Base-by-base conservation (phyloP, 208 protist species). In the Lotmaria passim region DNA sequence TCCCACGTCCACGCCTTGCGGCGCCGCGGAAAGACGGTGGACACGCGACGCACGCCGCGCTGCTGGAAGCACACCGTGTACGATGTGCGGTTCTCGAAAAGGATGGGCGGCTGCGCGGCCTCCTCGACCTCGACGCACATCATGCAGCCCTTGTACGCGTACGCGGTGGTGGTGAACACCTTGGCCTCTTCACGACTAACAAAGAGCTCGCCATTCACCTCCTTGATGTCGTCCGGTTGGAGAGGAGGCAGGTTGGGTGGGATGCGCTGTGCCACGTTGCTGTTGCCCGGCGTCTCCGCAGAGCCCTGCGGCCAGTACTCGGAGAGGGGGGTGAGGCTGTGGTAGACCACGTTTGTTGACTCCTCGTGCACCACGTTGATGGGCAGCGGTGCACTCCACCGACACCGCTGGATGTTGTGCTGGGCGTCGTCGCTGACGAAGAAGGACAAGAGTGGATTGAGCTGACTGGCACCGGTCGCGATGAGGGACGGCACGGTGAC, bases 71-170 rank as follows among this genome's bases (percentile, higher is more conserved):
- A 78, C 21, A 90, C 56, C 28, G 78, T 81, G 63, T 72, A 92
- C 19, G 73, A 59, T 0, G 86, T 89, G 46, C 89, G 83, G 62
- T 94, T 94, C 56, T 94, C 89, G 38, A 94, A 57, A n/a, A 89
- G 73, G 66, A 87, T 78, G 19, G 89, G 89, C 19, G 89, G 85
- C 41, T 67, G 67, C 31, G 64, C 36, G 10, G 82, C 79, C n/a
- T 78, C 76, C 17, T 73, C 75, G 23, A 94, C 26, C 12, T 85
- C 79, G 33, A 90, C 80, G 44, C 81, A 90, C 51, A 86, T 80
- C 46, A 86, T 77, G 41, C 78, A 73, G 69, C 82, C 47, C 43
- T 81, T 36, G 69, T 63, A 46, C 63, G 59, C 15, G 73, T 69
- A 71, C 36, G 64, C 61, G 3, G 51, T 72, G 17, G 88, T 57